Base-by-base conservation (phyloP, 2,329 filamentous ascomycete genomes). In the Fusarium sp. region DNA sequence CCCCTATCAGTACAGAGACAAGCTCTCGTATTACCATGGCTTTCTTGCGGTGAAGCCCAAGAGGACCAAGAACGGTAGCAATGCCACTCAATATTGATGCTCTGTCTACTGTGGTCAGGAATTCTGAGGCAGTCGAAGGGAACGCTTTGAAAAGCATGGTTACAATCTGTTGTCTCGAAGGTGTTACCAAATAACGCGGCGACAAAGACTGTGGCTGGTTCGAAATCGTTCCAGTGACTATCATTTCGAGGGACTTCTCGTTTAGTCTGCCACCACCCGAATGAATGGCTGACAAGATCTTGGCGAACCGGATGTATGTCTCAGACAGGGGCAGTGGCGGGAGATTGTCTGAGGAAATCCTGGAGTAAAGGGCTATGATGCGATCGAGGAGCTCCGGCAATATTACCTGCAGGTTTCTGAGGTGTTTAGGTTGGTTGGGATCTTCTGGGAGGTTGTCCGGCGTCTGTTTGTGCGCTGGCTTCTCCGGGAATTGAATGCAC, bases 11-110 rank as follows among this genome's bases (percentile, higher is more conserved):
- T 15, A 94, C 90, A 4, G 91, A 91, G 9, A 99, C 87, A 52
- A 98, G 86, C 76, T 98, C 94, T 73, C 93, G 91, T 74, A 97
- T 87, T 1, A 98, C 90, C 82, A 98, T 92, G 6, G 93, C 94
- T 80, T 97, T 97, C 82, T 98, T 98, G 61, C 96, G 89, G 63
- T 94, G 90, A 65, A 95, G 88, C 1, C 93, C 94, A 8, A 99
- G 81, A 7, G 89, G 86, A 0, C 94, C 92, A 10, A 98, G 84
- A n/a, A 97, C 90, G n/a, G 92, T 90, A 8, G 94, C 92, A 70
- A 98, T 94, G 12, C 94, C 95, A 71, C 94, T 91, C 15, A 98
- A 84, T 37, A 98, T 91, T 10, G 92, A 89, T 11, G 93, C 90
- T 23, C 92, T 88, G 79, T 97, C 95, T 10, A 90, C 89, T 5